Conservation (phyloP, 805 yeast species). For the Candida quercuum region DNA sequence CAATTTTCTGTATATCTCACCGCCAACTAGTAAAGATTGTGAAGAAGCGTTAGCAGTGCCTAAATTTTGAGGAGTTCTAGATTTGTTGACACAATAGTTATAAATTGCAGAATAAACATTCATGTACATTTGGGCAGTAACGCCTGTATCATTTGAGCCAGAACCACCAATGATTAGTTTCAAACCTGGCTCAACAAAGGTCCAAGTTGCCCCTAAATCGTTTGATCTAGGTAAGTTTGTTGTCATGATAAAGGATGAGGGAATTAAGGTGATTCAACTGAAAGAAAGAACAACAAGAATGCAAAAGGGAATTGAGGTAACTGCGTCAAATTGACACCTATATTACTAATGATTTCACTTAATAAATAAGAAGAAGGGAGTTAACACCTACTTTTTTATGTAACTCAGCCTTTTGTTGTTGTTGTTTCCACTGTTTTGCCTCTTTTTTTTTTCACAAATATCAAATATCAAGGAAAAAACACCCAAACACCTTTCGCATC, state of each 20-base stretch:
- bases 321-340: too few species aligned
- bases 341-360: too few species aligned
- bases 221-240: conserved; percentile 45
- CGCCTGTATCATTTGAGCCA: conserved; percentile 55
- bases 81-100: conserved; percentile 83
- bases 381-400: too few species aligned
- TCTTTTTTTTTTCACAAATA: not conserved
- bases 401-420: not conserved
- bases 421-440: not conserved
- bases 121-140: conserved; percentile 74
- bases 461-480: not conserved
- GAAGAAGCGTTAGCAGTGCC: conserved; percentile 19
- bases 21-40: conserved; percentile 65
- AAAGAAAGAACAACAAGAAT: not conserved
- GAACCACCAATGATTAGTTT: conserved; percentile 61
- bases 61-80: conserved; percentile 42
- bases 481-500: not conserved
- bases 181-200: conserved; percentile 70
- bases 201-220: conserved; percentile 69
- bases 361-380: too few species aligned
- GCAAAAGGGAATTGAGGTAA: too few species aligned
- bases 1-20: conserved; percentile 76
- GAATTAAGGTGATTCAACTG: too few species aligned
- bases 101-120: conserved; percentile 88
- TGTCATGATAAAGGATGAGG: conserved; percentile 11